phyloP scores from a whole-genome alignment of 192 early-diverging fungal genomes.

The Umbelopsis sp. region DNA sequence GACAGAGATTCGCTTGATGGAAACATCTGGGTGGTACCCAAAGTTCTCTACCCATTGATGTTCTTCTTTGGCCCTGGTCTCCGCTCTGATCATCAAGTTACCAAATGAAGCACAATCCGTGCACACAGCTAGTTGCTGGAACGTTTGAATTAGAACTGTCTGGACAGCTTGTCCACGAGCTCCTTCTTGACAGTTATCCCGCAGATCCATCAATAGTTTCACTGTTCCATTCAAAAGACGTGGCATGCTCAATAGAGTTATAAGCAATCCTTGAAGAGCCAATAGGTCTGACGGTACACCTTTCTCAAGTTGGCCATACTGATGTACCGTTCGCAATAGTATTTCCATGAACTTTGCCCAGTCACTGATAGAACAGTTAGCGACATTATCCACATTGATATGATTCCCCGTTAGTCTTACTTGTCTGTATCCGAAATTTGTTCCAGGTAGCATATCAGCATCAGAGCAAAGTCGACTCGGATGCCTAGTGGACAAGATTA shows the following conservation, averaged over 20 bases:
- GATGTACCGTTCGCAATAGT: background rate
- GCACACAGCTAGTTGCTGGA: background rate
- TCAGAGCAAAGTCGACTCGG: background rate
- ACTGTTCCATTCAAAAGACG: background rate
- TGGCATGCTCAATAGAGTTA: background rate
- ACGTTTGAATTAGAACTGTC: background rate
- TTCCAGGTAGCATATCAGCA: constrained; percentile 1
- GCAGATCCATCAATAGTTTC: background rate
- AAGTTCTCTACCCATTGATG: constrained; percentile 1
- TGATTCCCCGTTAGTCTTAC: background rate
- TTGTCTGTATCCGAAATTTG: constrained; percentile 3
- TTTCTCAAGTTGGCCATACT: background rate
- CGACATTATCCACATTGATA: too few species aligned
- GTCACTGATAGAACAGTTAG: background rate
- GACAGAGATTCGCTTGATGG: background rate
- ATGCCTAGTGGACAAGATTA: background rate
- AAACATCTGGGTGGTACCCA: background rate
- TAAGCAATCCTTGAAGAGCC: background rate
- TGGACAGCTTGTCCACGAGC: background rate
- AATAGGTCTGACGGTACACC: background rate
- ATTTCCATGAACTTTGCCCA: background rate
- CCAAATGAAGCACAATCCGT: constrained; percentile 3
- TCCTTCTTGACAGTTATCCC: constrained; percentile 6
- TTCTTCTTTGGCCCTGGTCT: background rate
- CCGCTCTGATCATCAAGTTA: constrained; percentile 3